Conservation (phyloP, 495 filamentous ascomycete genomes). For the Barbatosphaeria neglecta region DNA sequence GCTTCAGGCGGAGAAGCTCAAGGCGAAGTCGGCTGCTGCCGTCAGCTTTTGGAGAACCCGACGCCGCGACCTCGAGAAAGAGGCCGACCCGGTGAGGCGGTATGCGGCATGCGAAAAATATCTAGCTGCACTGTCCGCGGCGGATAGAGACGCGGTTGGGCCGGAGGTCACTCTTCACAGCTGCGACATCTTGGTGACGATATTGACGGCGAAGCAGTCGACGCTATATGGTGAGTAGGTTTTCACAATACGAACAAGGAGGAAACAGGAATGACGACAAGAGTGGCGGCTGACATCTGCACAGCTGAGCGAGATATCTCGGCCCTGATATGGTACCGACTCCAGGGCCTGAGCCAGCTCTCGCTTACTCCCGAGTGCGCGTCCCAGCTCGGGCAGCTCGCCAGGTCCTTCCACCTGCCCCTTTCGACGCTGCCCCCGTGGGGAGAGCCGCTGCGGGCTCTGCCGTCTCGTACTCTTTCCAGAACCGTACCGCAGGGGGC, state of each 20-base stretch:
- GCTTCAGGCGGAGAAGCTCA: background rate
- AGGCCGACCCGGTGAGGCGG: conserved; percentile 18
- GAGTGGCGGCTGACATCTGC: background rate
- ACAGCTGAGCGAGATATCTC: too few relatives aligned
- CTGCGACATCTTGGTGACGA: conserved; percentile 26
- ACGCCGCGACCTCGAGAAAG: conserved; percentile 14
- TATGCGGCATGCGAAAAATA: conserved; percentile 36
- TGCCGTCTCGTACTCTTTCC: conserved; percentile 5
- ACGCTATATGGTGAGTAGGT: conserved; percentile 1
- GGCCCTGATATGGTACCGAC: background rate
- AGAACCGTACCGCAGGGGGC: background rate
- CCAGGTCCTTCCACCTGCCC: background rate
- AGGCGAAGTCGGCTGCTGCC: background rate
- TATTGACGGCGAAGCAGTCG: conserved; percentile 1
- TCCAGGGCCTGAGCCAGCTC: background rate
- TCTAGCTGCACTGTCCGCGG: conserved; percentile 16
- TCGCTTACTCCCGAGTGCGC: background rate
- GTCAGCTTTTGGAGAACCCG: conserved; percentile 11
- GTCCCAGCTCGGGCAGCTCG: background rate
- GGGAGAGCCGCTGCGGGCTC: background rate
- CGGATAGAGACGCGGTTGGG: conserved; percentile 17
- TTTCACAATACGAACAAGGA: background rate
- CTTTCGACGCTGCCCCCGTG: background rate
- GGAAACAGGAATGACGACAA: background rate
- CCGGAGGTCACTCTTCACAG: conserved; percentile 37